Percentiles rank a stretch among this genome's conserved stretches.
These are phyloP conservation scores for Cordyceps militaris DNA, from an alignment of 2,329 filamentous ascomycete genomes.

Conservation along the genomic window DNA sequence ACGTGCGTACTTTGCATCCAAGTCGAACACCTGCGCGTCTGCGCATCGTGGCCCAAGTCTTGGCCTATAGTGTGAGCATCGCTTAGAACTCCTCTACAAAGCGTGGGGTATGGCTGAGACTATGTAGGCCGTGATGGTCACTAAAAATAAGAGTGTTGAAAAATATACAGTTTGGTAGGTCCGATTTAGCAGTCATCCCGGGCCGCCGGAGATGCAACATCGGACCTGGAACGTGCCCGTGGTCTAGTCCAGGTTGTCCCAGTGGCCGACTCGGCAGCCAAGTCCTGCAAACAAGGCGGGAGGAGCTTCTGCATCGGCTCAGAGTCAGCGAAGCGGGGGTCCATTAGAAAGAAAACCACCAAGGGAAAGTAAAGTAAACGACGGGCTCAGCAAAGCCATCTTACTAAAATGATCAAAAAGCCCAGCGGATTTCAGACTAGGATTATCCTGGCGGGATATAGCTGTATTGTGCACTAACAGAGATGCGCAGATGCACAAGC, in stretches of 20 bases:
- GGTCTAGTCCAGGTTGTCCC: neutral
- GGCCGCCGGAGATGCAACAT: neutral
- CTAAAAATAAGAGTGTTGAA: neutral
- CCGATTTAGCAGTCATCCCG: too few species aligned
- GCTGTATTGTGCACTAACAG: neutral
- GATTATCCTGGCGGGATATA: neutral
- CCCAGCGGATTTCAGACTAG: neutral
- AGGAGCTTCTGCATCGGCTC: neutral
- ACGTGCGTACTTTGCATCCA: neutral
- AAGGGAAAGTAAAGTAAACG: neutral
- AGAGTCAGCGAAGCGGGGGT: neutral
- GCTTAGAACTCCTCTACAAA: too few species aligned
- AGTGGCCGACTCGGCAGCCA: neutral
- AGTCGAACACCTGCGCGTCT: neutral
- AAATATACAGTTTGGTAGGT: neutral
- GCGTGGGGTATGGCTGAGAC: too few species aligned
- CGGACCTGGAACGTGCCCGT: neutral
- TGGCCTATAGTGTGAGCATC: neutral
- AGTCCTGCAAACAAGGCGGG: neutral
- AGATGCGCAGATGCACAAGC: rapidly evolving
- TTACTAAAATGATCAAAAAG: neutral
- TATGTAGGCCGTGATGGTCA: too few species aligned
- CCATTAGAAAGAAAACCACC: neutral
- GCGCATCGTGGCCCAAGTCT: neutral
- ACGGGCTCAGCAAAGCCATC: neutral